Base-by-base conservation (phyloP, 805 yeast genomes). In the Jamesozyma spencerorum region DNA sequence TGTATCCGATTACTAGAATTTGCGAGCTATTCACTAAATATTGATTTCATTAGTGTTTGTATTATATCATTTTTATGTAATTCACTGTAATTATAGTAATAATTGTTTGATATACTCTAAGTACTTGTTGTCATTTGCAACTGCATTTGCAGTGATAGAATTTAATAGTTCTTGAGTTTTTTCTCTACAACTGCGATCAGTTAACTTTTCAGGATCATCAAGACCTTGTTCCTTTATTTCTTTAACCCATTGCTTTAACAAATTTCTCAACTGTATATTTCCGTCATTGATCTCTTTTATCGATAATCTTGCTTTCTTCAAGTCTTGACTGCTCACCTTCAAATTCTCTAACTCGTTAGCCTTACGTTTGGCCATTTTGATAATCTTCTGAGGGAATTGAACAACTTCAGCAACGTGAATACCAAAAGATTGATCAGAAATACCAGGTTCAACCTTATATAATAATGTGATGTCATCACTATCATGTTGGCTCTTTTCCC, bases 371-470 rank as follows among this genome's bases (percentile, higher is more conserved):
- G 98, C 96, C 97, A 92, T 92, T 42, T 76, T 73, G 36, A 92
- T 78, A 37, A 92, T 92, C 61, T 92, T 92, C 18, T 69, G 66
- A 2, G 97, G 98, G 62, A 92, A 92, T 50, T 85, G 82, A 15
- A 90, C 97, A 24, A 90, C 79, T 62, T 92, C 97, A 0, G 97
- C 97, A 35, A 92, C 98, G 58, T 92, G 95, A 36, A 92, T 88
- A 63, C 98, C 98, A 65, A 92, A 92, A 0, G 97, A 87, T 61
- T 88, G 92, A 60, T 86, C 95, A 2, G 94, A 81, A 38, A 88
- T 77, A n/a, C 98, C 98, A 1, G 85, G 84, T 50, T 86, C 96
- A n/a, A 92, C 97, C 54, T 81, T 84, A 64, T 92, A 92, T 50
- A 92, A 67, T 42, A 92, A 69, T 0, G 97, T 87, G 48, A 92